These are phyloP conservation scores for Nothomitra cinnamomea DNA, from an alignment of 2,329 filamentous ascomycete species.

Conservation along the genomic window DNA sequence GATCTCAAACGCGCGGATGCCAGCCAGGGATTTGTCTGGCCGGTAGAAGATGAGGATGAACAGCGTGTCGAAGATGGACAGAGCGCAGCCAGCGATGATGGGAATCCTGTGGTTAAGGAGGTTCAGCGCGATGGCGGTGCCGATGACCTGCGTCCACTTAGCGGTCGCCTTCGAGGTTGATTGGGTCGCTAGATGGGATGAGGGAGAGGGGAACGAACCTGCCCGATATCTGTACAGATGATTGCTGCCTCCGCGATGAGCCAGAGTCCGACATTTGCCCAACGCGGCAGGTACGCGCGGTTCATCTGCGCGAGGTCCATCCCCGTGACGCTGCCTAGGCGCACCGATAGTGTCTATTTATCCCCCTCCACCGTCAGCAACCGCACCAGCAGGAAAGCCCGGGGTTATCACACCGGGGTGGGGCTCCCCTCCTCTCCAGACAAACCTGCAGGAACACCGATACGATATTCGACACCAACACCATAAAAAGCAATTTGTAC, in stretches of 20 bases:
- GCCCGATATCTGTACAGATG: constrained; percentile 42
- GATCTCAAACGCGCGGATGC: constrained; percentile 43
- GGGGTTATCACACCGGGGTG: background rate
- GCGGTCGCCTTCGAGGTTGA: background rate
- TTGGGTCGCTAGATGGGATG: constrained; percentile 5
- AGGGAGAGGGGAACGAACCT: constrained; percentile 18
- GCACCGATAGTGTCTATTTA: constrained; percentile 37
- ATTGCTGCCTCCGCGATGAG: constrained; percentile 38
- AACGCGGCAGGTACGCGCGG: constrained; percentile 30
- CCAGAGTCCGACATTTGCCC: constrained; percentile 37
- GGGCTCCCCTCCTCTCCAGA: background rate
- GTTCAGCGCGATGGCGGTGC: constrained; percentile 53
- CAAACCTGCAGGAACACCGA: constrained; percentile 48
- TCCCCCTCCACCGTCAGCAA: background rate
- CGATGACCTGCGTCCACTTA: constrained; percentile 37
- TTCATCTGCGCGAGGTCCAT: constrained; percentile 32
- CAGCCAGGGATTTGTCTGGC: constrained; percentile 39
- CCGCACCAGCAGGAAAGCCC: too few species aligned
- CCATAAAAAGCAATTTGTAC: constrained; percentile 49
- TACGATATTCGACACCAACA: constrained; percentile 52
- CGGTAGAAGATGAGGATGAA: constrained; percentile 50
- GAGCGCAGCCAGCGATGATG: constrained; percentile 48
- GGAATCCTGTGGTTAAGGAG: constrained; percentile 44
- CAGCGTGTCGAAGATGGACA: constrained; percentile 52
- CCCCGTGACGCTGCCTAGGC: constrained; percentile 33